Conservation (phyloP, 768 basidiomycete species). For the Lentinula sp. region DNA sequence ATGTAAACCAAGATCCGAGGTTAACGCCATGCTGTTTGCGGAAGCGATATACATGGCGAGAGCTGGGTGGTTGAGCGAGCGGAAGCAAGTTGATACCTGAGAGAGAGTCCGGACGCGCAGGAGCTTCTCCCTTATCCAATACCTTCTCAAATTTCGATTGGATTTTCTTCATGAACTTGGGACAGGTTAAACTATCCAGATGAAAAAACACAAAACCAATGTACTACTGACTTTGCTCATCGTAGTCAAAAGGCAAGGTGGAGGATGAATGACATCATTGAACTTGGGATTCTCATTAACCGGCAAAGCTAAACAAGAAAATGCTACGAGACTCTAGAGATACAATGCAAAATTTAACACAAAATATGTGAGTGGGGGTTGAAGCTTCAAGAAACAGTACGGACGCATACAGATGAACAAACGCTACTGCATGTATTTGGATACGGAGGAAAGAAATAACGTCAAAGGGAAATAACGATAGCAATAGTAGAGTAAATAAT, state of each 20-base stretch:
- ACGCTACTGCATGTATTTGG: neutral
- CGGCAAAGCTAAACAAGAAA: neutral
- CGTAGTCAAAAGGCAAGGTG: neutral
- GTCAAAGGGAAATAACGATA: neutral
- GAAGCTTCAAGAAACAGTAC: neutral
- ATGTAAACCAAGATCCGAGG: conserved; percentile 79
- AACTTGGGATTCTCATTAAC: neutral
- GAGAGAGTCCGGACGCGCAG: neutral
- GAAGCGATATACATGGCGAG: conserved; percentile 35
- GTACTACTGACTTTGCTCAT: neutral
- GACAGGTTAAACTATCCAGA: neutral
- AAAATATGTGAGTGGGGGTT: neutral
- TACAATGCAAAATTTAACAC: neutral
- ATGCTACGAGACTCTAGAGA: neutral
- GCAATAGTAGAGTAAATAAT: neutral
- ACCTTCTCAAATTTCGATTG: conserved; percentile 2
- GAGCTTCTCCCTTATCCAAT: neutral
- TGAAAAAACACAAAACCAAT: neutral
- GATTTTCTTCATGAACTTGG: conserved; percentile 5
- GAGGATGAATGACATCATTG: neutral
- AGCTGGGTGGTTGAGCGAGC: conserved; percentile 3
- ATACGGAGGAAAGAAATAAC: neutral
- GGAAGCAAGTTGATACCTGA: neutral
- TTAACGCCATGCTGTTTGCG: conserved; percentile 80
- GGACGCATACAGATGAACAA: neutral